Base-by-base conservation (phyloP, 441 rosid species). In the Biscutella auriculata region DNA sequence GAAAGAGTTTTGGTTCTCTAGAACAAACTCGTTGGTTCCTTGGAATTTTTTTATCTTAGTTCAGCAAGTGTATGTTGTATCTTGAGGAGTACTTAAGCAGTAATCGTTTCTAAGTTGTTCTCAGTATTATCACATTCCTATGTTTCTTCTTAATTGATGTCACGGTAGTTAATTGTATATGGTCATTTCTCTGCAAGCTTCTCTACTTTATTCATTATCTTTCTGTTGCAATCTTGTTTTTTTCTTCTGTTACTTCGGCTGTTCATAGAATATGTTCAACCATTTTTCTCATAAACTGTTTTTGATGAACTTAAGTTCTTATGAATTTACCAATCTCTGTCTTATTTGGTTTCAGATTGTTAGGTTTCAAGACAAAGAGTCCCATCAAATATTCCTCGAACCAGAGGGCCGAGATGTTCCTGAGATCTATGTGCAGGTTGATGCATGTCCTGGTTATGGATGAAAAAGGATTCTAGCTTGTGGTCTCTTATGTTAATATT, bases 371-470 rank as follows among this genome's bases (percentile, higher is more conserved):
- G 97, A 88, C 71, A 88, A 93, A 68, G 98, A 88, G 71, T 93
- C 97, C 53, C 98, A 93, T 84, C 98, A 93, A 68, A 88, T 93
- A 73, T 93, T 93, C 73, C 97, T 93, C 4, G 98, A 93, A 75
- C 98, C 98, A 40, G 98, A 93, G 72, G 98, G 98, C 51, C 87
- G 97, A 55, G 82, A 66, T 67, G 97, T 88, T 64, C 98, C 95
- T n/a, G 98, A 92, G 79, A 84, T 92, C 51, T 92, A 92, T 70
- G 95, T 92, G 67, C 98, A 92, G 98, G 98, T 93, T 58, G 29
- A 57, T 60, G 13, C 56, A n/a, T 57, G 34, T 32, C 66, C 29
- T 52, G 51, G 10, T 56, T 63, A 25, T 37, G 36, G 36, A 68
- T 49, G 57, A 30, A 30, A 53, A 36, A 25, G 4, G 19, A 37